phyloP scores from a whole-genome alignment of 129 eudicot genomes.

The Mikania micrantha region DNA sequence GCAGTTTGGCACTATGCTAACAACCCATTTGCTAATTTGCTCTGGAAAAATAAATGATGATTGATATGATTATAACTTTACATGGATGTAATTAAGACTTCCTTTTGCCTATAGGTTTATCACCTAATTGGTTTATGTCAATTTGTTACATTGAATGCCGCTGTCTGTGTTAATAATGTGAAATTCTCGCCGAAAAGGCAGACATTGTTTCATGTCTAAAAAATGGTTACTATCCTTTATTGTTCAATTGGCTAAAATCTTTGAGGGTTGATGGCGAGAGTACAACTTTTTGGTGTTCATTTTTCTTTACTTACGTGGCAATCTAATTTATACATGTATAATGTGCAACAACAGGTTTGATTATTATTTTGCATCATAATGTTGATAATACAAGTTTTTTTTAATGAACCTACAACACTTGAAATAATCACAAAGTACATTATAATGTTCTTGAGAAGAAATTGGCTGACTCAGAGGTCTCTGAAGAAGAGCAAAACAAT shows the following conservation, averaged over 20 bases:
- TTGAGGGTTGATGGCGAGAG: background rate
- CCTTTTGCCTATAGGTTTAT: background rate
- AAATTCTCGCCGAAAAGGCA: background rate
- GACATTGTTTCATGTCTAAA: slow-evolving; percentile 5
- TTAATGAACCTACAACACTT: background rate
- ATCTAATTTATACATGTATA: background rate
- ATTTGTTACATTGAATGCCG: background rate
- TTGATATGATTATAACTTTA: background rate
- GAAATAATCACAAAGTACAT: background rate
- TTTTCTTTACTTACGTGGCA: background rate
- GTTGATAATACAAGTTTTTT: background rate
- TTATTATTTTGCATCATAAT: background rate
- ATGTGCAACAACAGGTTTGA: background rate
- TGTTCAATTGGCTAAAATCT: background rate
- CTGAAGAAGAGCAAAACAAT: slow-evolving; percentile 46
- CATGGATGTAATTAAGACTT: background rate
- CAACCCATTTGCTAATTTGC: background rate
- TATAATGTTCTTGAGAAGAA: slow-evolving; percentile 59
- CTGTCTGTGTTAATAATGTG: background rate
- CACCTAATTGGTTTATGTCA: background rate
- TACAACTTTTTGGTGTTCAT: background rate
- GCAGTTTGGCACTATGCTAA: background rate
- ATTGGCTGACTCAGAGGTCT: slow-evolving; percentile 68
- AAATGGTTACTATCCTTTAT: background rate
- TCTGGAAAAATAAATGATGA: background rate